These are phyloP conservation scores for Colletotrichum costaricense DNA, from an alignment of 2,329 filamentous ascomycete genomes.

Conservation along the genomic window DNA sequence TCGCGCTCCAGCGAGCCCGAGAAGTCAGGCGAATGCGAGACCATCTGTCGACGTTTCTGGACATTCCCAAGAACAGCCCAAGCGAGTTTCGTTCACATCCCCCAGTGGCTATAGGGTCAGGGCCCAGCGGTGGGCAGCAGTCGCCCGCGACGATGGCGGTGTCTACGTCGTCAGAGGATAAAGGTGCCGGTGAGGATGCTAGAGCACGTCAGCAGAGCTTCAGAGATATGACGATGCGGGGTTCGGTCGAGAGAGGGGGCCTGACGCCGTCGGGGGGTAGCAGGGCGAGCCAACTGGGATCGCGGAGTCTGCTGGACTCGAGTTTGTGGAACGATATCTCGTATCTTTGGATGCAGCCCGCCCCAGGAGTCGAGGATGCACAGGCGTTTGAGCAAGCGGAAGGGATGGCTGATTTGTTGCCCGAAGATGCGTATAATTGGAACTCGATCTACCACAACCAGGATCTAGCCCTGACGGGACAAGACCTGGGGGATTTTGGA, in stretches of 20 bases:
- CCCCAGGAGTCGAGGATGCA: background rate
- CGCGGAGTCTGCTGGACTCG: slow-evolving; percentile 24
- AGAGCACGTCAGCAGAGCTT: background rate
- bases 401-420: slow-evolving; percentile 6
- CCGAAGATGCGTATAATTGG: slow-evolving; percentile 9
- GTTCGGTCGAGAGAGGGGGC: background rate
- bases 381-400: background rate
- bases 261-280: background rate
- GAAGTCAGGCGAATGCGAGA: slow-evolving; percentile 26
- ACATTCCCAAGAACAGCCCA: slow-evolving; percentile 26
- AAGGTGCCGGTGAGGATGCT: background rate
- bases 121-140: background rate
- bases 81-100: background rate
- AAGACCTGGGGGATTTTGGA: slow-evolving; percentile 25
- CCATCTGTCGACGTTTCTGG: slow-evolving; percentile 16
- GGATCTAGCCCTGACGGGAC: slow-evolving; percentile 6
- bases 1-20: slow-evolving; percentile 34
- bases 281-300: slow-evolving; percentile 12
- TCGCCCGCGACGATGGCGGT: background rate
- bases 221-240: background rate
- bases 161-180: background rate
- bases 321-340: slow-evolving; percentile 32
- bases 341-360: slow-evolving; percentile 22
- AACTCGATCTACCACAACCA: slow-evolving; percentile 17
- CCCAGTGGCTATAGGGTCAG: background rate